These are phyloP conservation scores for Dysphania ambrosioides DNA, from an alignment of 148 eudicot genomes.

Conservation along the genomic window DNA sequence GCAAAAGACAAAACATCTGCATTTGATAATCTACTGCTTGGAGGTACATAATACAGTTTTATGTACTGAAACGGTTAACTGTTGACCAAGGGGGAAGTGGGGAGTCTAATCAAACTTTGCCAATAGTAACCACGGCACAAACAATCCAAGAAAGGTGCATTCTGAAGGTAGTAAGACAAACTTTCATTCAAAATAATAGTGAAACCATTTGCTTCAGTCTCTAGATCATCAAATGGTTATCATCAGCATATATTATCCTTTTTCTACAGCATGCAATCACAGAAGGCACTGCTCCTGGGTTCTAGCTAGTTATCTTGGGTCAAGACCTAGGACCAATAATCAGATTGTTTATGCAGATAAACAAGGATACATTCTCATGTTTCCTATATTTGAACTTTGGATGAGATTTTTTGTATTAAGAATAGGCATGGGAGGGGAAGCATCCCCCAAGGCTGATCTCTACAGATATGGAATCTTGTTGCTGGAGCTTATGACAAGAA, in stretches of 20 bases:
- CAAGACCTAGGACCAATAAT: background rate
- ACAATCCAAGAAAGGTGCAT: background rate
- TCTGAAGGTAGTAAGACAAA: background rate
- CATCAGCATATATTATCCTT: background rate
- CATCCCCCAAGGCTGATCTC: background rate
- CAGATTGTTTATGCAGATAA: no score
- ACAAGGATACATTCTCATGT: no score
- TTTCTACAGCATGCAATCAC: background rate
- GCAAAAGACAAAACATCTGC: background rate
- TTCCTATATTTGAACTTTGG: no score
- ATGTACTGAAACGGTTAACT: background rate
- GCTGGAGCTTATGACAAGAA: slow-evolving; percentile 15
- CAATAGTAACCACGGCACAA: background rate
- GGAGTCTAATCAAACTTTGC: background rate
- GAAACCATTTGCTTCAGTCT: no score
- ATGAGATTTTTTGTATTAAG: background rate
- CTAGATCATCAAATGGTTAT: background rate
- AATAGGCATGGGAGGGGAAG: background rate
- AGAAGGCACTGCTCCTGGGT: background rate
- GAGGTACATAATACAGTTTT: background rate
- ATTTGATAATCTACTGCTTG: background rate
- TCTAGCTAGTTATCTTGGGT: background rate
- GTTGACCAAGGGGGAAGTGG: background rate
- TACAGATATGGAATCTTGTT: slow-evolving; percentile 13
- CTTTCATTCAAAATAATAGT: background rate